Evolutionary conservation across 805 yeast species (phyloP), one percentile per base, ranked within the genome.

Genomic region (Cyberlindnera bimundalis): DNA sequence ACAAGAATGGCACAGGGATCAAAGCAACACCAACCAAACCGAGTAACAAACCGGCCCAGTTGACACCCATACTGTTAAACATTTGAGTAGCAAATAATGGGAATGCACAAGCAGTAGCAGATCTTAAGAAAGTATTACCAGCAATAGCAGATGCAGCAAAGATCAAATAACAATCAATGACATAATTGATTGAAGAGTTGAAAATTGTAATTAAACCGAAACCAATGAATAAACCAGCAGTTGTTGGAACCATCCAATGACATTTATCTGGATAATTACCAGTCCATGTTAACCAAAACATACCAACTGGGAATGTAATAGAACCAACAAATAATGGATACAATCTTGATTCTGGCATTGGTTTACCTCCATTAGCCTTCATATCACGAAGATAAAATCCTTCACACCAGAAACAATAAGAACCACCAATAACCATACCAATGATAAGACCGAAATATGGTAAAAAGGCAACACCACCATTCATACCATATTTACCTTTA

Each of bases 211-310:
- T 66, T 42, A 84, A 64, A 28, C 91, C 95, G 47, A 73, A 76
- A 11, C 89, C 90, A 28, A 77, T 72, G 54, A 81, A 71, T 4
- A 74, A 45, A 47, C 86, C 83, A 21, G 85, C 78, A 21, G 77
- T 63, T 2, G 84, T 74, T 29, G 95, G 93, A n/a, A 76, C 85
- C 53, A 79, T 81, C 91, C 91, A 89, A 58, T 82, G 96, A 28
- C 86, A 76, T 31, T 63, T 62, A 26, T 80, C 62, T 35, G 76
- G 81, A 62, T 80, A 89, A 48, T 77, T 74, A 58, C 96, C 96
- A 9, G 91, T 68, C 96, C 96, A 89, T 42, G 85, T 77, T 60
- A 89, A 71, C 96, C 96, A 84, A 55, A 88, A 71, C 47, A 88
- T 67, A 39, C 96, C 96, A 39, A 78, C 68, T 21, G 95, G 83